A percentile compares a stretch with the other conserved stretches of the same genome.
Evolutionary conservation across 2,329 filamentous ascomycete genomes (phyloP).

Genomic region (Aspergillus cejpii): DNA sequence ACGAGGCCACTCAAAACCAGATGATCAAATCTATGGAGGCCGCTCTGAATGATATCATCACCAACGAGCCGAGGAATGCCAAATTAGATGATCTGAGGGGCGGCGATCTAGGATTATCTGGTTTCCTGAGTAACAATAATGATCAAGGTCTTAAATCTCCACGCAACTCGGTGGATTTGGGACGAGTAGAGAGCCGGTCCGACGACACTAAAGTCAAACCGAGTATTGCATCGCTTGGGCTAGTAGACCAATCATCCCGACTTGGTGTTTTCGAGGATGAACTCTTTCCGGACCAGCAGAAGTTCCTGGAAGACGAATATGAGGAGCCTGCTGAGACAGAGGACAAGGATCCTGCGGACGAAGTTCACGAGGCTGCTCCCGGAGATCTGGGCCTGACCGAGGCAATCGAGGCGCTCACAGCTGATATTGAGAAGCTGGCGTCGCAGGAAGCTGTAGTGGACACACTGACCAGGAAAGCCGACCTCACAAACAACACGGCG

Average conservation of each 20-base stretch:
- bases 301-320: slow-evolving; percentile 76
- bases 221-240: slow-evolving; percentile 81
- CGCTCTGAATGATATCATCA: slow-evolving; percentile 87
- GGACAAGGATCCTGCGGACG: slow-evolving; percentile 62
- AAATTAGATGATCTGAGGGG: slow-evolving; percentile 34
- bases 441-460: slow-evolving; percentile 88
- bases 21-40: slow-evolving; percentile 91
- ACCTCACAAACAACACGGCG: slow-evolving; percentile 92
- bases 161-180: slow-evolving; percentile 56
- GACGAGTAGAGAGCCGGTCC: slow-evolving; percentile 39
- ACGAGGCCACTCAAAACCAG: slow-evolving; percentile 57
- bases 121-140: slow-evolving; percentile 43
- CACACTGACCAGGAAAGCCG: slow-evolving; percentile 85
- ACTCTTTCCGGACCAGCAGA: slow-evolving; percentile 77
- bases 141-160: slow-evolving; percentile 52
- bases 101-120: slow-evolving; percentile 32
- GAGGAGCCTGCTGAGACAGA: slow-evolving; percentile 60
- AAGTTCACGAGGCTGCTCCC: slow-evolving; percentile 88
- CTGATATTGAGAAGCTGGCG: slow-evolving; percentile 80
- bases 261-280: slow-evolving; percentile 95
- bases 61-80: slow-evolving; percentile 55
- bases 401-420: slow-evolving; percentile 79
- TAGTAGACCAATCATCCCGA: slow-evolving; percentile 79
- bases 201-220: slow-evolving; percentile 57
- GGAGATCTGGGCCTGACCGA: slow-evolving; percentile 90